Conservation (phyloP, 495 filamentous ascomycete species). For the Penicillium egyptiacum region DNA sequence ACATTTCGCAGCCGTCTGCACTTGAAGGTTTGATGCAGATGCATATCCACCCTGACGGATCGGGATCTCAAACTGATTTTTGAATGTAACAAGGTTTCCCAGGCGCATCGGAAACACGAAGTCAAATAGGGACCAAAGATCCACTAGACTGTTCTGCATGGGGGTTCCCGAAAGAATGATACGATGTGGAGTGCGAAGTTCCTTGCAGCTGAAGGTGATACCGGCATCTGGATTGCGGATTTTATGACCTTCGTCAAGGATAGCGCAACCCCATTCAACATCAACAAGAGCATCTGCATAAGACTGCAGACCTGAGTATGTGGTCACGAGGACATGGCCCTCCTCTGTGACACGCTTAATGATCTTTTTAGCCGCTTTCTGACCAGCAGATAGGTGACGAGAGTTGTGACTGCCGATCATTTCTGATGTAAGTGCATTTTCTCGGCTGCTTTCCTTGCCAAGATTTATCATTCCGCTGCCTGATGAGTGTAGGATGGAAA, state of each 20-base stretch:
- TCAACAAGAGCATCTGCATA: slow-evolving; percentile 77
- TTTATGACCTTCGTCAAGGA: slow-evolving; percentile 96
- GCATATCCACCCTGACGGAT: slow-evolving; percentile 91
- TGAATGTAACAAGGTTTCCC: slow-evolving; percentile 85
- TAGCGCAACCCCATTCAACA: slow-evolving; percentile 86
- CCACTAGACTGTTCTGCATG: slow-evolving; percentile 96
- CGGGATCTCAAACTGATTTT: slow-evolving; percentile 85
- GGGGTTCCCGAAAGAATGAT: slow-evolving; percentile 94
- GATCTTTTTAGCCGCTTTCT: slow-evolving; percentile 70
- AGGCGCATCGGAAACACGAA: slow-evolving; percentile 95
- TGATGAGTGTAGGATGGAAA: slow-evolving; percentile 91
- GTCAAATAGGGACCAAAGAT: slow-evolving; percentile 96
- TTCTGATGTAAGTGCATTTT: slow-evolving; percentile 58
- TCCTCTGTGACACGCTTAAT: slow-evolving; percentile 80
- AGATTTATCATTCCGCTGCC: slow-evolving; percentile 94
- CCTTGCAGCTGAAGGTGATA: slow-evolving; percentile 91
- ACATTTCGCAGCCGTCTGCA: slow-evolving; percentile 86
- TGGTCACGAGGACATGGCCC: slow-evolving; percentile 91
- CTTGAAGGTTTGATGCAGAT: slow-evolving; percentile 86
- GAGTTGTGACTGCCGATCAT: slow-evolving; percentile 32
- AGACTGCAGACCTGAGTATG: slow-evolving; percentile 87
- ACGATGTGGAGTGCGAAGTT: slow-evolving; percentile 81
- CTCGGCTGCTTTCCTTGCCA: slow-evolving; percentile 64
- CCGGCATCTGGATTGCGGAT: slow-evolving; percentile 93
- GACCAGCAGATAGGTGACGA: slow-evolving; percentile 45